Base-by-base conservation (phyloP, 805 yeast species). In the Kuraishia ogatae region DNA sequence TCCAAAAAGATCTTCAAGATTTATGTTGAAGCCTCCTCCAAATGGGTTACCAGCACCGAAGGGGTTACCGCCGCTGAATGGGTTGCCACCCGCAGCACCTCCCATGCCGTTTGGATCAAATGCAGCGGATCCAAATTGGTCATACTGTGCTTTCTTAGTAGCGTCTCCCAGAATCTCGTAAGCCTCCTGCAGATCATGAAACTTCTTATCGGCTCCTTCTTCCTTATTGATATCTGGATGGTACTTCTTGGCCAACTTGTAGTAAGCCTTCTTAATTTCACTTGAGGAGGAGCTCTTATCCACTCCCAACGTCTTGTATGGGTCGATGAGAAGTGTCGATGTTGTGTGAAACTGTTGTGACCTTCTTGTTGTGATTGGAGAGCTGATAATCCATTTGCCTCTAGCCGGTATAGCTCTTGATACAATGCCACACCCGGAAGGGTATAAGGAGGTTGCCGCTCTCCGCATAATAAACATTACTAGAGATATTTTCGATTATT, bases 191-290 rank as follows among this genome's bases (percentile, higher is more conserved):
- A 94, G 81, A 64, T 88, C 89, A 65, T 94, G 98, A 73, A 94
- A 94, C 69, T 84, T 84, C 65, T 83, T 82, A 63, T 93, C 96
- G 0, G 98, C 94, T 20, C 81, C 93, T 24, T 82, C 80, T 59
- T 89, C 97, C 70, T 93, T 94, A 70, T 93, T 94, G 50, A 94
- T 89, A 73, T 94, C 99, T 0, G 99, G 99, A 70, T 94, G 99
- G 70, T 76, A 91, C 68, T 93, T 81, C 70, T 94, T 94, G 17
- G 97, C 99, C 59, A 94, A 75, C 65, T 90, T 86, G 68, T 91
- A 91, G 73, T 94, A 94, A 1, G 97, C 93, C 70, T 92, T 92
- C 71, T 94, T 94, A 71, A 94, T 94, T 21, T 91, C 96, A n/a
- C 89, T 79, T 7, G 85, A 73, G 15, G 85, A 78, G 0, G 99